phyloP scores from a whole-genome alignment of 169 alveolate species.

The Plasmodium fragile region DNA sequence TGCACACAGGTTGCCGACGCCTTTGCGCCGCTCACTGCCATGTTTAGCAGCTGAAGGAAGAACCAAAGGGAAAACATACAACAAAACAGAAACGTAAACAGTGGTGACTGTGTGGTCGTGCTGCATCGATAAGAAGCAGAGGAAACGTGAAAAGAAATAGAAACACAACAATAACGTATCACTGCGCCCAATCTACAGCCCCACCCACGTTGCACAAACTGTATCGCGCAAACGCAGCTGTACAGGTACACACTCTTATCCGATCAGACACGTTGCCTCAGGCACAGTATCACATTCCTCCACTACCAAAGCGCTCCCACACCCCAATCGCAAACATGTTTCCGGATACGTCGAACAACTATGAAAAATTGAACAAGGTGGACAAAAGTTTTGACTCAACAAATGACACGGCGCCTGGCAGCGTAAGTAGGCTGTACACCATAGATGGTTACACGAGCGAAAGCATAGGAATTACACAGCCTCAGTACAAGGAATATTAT shows the following conservation, averaged over 20 bases:
- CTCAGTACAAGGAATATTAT: constrained; percentile 40
- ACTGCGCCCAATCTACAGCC: background rate
- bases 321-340: background rate
- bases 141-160: background rate
- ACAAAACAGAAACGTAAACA: background rate
- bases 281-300: background rate
- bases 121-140: background rate
- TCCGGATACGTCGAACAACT: background rate
- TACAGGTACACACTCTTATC: background rate
- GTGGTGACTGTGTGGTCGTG: background rate
- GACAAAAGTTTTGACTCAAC: constrained; percentile 46
- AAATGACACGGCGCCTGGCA: constrained; percentile 37
- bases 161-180: background rate
- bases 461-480: constrained; percentile 23
- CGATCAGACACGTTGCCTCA: background rate
- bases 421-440: constrained; percentile 1
- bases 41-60: background rate
- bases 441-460: constrained; percentile 20
- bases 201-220: background rate
- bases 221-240: background rate
- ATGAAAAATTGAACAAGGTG: constrained; percentile 28
- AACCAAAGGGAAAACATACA: background rate
- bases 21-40: background rate
- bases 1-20: constrained; percentile 2
- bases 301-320: background rate